Evolutionary conservation across 257 asterid genomes (phyloP), one percentile per base, ranked within the genome.

Genomic region (Nicotiana otophora): DNA sequence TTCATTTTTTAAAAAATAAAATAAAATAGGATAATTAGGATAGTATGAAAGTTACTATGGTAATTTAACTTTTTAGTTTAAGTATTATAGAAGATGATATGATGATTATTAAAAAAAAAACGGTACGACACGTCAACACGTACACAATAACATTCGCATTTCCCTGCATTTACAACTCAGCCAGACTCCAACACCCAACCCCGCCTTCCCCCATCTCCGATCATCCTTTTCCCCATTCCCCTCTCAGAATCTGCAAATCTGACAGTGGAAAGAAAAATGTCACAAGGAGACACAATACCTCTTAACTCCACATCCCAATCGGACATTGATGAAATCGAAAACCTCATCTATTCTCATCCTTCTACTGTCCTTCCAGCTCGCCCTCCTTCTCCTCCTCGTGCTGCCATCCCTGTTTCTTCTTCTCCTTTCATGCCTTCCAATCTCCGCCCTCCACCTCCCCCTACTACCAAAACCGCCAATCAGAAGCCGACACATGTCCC

Each of bases 321-420:
- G 42, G 98, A 96, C 87, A 94, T 96, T 63, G 99, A 96, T 84
- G 98, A 96, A 95, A 96, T 94, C 91, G 98, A 96, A 85, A 94
- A 92, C 86, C 99, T 96, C 81, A 96, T 96, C 88, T 85, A 91
- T 85, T 84, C 93, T 74, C 83, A 89, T 75, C 93, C 95, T 66
- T 76, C 94, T 69, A 60, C 92, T 66, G 97, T 93, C 83, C 92
- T 90, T 84, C 94, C 97, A 1, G 94, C 96, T 67, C 93, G 91
- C 42, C 94, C 95, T 3, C 94, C 95, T 2, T 90, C 97, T 15
- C 97, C 99, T 20, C 90, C 93, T 61, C 96, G 95, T 81, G 95
- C 98, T 26, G 88, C 94, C 74, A 91, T 93, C 65, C 98, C 97
- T 12, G 82, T 92, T 64, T 87, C 85, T 55, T 86, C 66, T 90